Conservation (phyloP, 768 basidiomycete genomes). For the Daedaleopsis nitida region DNA sequence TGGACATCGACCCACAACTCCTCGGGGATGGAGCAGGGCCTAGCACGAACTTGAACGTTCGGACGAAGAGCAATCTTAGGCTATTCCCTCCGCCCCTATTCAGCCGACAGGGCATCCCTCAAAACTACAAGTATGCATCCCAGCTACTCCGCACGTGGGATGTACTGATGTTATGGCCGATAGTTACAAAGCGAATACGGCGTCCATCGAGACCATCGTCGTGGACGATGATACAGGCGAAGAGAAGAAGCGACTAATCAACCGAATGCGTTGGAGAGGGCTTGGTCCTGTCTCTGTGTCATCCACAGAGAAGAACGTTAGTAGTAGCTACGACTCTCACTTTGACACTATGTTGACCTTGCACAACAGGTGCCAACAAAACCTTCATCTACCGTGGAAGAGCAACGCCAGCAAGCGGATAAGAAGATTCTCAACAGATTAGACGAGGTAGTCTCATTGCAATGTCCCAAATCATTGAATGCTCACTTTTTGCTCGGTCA, state of each 20-base stretch:
- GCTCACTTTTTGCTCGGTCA: constrained; percentile 30
- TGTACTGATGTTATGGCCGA: not conserved
- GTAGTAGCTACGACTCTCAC: constrained; percentile 38
- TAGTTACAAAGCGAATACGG: constrained; percentile 79
- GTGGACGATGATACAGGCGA: constrained; percentile 78
- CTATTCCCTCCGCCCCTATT: constrained; percentile 90
- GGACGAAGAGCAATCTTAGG: constrained; percentile 55
- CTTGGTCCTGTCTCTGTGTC: constrained; percentile 73
- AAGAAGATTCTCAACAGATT: constrained; percentile 55
- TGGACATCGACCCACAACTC: constrained; percentile 56
- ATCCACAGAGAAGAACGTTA: constrained; percentile 51
- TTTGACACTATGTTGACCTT: not conserved
- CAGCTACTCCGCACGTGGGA: not conserved
- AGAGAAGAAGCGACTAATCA: constrained; percentile 82
- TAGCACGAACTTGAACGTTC: not conserved
- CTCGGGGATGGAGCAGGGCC: constrained; percentile 9
- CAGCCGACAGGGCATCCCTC: constrained; percentile 76
- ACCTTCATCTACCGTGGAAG: constrained; percentile 63
- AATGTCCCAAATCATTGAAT: not conserved
- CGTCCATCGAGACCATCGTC: constrained; percentile 67
- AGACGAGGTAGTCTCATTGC: constrained; percentile 44
- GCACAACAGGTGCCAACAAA: constrained; percentile 59
- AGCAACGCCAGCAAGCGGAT: constrained; percentile 56
- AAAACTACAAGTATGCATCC: constrained; percentile 68
- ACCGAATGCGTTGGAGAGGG: constrained; percentile 84